A percentile compares a stretch with the other conserved stretches of the same genome.
phyloP scores from a whole-genome alignment of 257 asterid genomes.

The Solanum commersonii region DNA sequence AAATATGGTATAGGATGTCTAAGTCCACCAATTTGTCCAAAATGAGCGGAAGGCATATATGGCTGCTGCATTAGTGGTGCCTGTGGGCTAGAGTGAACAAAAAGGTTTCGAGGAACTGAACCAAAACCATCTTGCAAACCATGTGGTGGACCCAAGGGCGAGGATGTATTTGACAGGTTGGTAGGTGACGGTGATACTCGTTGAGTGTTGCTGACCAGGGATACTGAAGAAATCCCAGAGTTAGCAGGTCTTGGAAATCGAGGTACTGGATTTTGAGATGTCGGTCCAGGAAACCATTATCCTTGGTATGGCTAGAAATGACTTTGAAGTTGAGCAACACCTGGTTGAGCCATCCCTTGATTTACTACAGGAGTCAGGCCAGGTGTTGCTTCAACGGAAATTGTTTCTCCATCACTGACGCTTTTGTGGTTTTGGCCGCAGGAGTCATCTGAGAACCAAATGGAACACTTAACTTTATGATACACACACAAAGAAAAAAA shows the following conservation, averaged over 20 bases:
- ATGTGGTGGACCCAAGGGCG: slow-evolving; percentile 41
- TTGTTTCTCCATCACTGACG: slow-evolving; percentile 26
- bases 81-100: slow-evolving; percentile 28
- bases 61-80: slow-evolving; percentile 22
- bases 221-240: slow-evolving; percentile 22
- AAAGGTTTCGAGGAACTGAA: slow-evolving; percentile 35
- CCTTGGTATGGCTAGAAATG: slow-evolving; percentile 44
- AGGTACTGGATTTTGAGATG: slow-evolving; percentile 24
- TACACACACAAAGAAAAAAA: neutral
- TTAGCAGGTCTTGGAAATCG: slow-evolving; percentile 20
- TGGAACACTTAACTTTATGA: neutral
- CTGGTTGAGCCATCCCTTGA: slow-evolving; percentile 40
- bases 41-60: slow-evolving; percentile 30
- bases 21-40: slow-evolving; percentile 33
- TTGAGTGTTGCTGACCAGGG: slow-evolving; percentile 19
- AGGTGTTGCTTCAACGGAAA: slow-evolving; percentile 18
- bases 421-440: neutral
- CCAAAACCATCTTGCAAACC: slow-evolving; percentile 33
- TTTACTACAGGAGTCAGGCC: slow-evolving; percentile 18
- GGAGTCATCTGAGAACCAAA: neutral
- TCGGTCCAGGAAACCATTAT: slow-evolving; percentile 49
- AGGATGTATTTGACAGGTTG: slow-evolving; percentile 27
- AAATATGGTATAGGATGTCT: slow-evolving; percentile 26
- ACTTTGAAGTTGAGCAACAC: slow-evolving; percentile 25
- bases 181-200: slow-evolving; percentile 28